Percentiles rank a stretch among this genome's conserved stretches.
Evolutionary conservation across 495 filamentous ascomycete species (phyloP).

Genomic region (Talaromyces liani): DNA sequence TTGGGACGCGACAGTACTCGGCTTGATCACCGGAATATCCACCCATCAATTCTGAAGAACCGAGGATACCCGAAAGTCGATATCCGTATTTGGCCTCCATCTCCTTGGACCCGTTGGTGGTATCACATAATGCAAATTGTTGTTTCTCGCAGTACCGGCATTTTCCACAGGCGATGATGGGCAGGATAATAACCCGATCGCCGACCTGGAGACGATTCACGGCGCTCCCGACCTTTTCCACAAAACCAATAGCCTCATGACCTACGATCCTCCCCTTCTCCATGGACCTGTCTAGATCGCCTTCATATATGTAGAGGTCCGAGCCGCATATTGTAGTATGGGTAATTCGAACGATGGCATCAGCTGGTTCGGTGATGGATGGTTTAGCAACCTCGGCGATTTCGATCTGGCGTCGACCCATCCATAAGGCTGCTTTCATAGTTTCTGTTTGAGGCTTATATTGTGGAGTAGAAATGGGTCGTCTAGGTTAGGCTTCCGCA

Average conservation of each 20-base stretch:
- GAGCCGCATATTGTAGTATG: constrained; percentile 27
- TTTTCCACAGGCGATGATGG: constrained; percentile 61
- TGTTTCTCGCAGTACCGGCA: constrained; percentile 22
- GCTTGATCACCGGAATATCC: constrained; percentile 61
- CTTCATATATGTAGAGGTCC: constrained; percentile 23
- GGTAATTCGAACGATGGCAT: constrained; percentile 29
- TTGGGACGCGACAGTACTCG: constrained; percentile 32
- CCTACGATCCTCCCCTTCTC: constrained; percentile 61
- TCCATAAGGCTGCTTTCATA: constrained; percentile 24
- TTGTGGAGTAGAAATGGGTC: constrained; percentile 5
- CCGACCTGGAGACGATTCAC: constrained; percentile 22
- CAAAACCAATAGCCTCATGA: constrained; percentile 33
- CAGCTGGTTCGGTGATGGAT: constrained; percentile 21
- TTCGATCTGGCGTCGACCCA: constrained; percentile 18
- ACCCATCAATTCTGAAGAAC: constrained; percentile 47
- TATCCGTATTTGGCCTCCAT: constrained; percentile 51
- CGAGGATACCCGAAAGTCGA: constrained; percentile 20
- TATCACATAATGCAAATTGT: constrained; percentile 60
- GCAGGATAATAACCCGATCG: constrained; percentile 29
- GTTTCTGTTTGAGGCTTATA: constrained; percentile 21
- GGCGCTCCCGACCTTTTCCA: constrained; percentile 23
- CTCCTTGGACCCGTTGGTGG: constrained; percentile 55
- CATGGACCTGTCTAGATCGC: constrained; percentile 18
- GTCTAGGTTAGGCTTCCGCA: too few species aligned
- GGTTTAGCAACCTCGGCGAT: constrained; percentile 22